Base-by-base conservation (phyloP, 495 filamentous ascomycete species). In the Platismatia glauca region DNA sequence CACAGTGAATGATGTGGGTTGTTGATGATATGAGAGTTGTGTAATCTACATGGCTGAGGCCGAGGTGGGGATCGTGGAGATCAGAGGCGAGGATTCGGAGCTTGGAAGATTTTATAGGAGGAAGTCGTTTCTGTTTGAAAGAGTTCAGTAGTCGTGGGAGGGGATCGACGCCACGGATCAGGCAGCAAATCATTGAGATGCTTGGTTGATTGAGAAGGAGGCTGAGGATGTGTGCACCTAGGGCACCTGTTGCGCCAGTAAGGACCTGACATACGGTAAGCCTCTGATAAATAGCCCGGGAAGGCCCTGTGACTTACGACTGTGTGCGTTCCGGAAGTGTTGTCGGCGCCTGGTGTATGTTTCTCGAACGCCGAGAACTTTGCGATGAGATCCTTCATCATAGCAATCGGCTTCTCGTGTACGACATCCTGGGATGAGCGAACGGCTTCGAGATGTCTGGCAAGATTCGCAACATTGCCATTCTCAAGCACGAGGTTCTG, bases 161-260 rank as follows among this genome's bases (percentile, higher is more conserved):
- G 34, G 56, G 71, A 63, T 66, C 71, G 55, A 18, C 63, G 41
- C 59, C 77, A 11, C 82, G 75, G 15, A 82, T 79, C 20, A 86
- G 74, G 63, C 82, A 85, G 67, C 77, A 82, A 6, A 86, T 71
- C 7, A 67, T 70, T 0, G 33, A 22, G 8, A 71, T 71, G 38
- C 82, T 72, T 0, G 68, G 70, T 7, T 74, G 70, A 18, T 74
- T 69, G 3, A 81, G 66, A 13, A 86, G 75, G 56, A 77, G 76
- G 50, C 71, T 65, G 5, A 85, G 71, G 5, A 78, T 70, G 55
- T 84, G 80, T 0, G 81, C 78, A 33, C 83, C 83, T 16, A 86
- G 9, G 37, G 6, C 6, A 9, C 84, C 83, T 2, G 82, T 85
- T 0, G 82, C 78, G 29, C 84, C 84, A 2, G 84, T 85, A 24